Base-by-base conservation (phyloP, 2,329 filamentous ascomycete species). In the Exophiala oligosperma region DNA sequence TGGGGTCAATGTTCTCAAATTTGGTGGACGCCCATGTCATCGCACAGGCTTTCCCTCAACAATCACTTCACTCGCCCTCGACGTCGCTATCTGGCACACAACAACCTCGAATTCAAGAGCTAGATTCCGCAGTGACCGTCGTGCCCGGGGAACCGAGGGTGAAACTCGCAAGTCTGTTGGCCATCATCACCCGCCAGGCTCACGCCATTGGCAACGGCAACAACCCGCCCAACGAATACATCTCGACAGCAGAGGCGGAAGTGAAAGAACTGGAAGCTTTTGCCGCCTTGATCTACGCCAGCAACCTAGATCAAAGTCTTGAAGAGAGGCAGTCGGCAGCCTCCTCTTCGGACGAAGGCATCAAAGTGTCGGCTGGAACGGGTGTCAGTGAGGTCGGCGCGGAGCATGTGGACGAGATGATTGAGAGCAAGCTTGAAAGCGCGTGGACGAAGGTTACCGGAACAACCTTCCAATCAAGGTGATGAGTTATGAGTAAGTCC, bases 141-240 rank as follows among this genome's bases (percentile, higher is more conserved):
- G 67, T 77, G 6, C 65, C 69, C 38, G 66, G 70, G 1, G 77
- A 79, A 53, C 75, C 75, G 37, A 84, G 82, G 67, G 80, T 88
- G 40, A 93, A 92, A 75, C 82, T 99, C 41, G 94, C 94, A 48
- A 95, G 91, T 73, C 88, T 95, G 53, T 80, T 99, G 37, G 95
- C 93, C 2, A 88, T 96, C 4, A 84, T 97, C 67, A 94, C 92
- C 40, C 85, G 91, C 65, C 92, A 99, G 77, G 93, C 93, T 4
- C 92, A 96, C 73, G 83, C 81, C 54, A 96, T 99, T 66, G 93
- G 92, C 52, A 87, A 88, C 68, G 90, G 90, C 66, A 64, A 59
- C 38, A 72, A 72, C 38, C 69, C 75, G 12, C 75, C 75, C 1
- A 79, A 79, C 57, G 71, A 78, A 48, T 79, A 79, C 60, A 67